phyloP scores from a whole-genome alignment of 192 early-diverging fungal genomes.

The Pilaira anomala region DNA sequence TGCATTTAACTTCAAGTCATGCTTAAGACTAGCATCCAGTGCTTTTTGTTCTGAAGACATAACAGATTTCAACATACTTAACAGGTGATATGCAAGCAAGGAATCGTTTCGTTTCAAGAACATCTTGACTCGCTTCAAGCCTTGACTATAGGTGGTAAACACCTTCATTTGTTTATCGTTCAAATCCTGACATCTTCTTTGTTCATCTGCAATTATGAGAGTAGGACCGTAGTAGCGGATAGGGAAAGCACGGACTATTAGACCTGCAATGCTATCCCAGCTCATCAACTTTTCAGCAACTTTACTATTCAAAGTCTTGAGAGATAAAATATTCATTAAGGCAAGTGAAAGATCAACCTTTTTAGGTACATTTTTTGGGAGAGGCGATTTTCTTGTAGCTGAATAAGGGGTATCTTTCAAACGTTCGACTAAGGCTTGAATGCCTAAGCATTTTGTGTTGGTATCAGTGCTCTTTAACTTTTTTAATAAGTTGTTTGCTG shows the following conservation, averaged over 20 bases:
- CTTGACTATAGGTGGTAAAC: background rate
- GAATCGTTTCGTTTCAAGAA: conserved; percentile 21
- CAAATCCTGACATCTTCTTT: background rate
- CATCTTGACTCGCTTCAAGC: conserved; percentile 15
- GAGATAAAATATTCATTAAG: conserved; percentile 6
- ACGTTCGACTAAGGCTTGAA: background rate
- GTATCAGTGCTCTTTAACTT: background rate
- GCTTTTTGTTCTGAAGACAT: background rate
- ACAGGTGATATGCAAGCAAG: background rate
- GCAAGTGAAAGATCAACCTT: conserved; percentile 6
- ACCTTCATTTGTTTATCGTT: background rate
- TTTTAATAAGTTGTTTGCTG: background rate
- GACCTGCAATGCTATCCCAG: conserved; percentile 27
- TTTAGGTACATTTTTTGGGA: conserved; percentile 15
- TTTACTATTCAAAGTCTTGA: background rate
- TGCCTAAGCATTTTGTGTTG: background rate
- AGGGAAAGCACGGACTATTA: conserved; percentile 18
- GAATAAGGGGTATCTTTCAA: background rate
- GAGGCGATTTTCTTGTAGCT: background rate
- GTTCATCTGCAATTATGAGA: conserved; percentile 14
- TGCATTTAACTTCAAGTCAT: background rate
- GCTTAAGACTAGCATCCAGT: background rate
- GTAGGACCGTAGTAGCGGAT: conserved; percentile 22
- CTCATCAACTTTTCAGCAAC: conserved; percentile 18
- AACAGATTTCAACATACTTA: conserved; percentile 1